A percentile compares a stretch with the other conserved stretches of the same genome.
Evolutionary conservation across 331 rosid genomes (phyloP).

Genomic region (Cydonia oblonga): DNA sequence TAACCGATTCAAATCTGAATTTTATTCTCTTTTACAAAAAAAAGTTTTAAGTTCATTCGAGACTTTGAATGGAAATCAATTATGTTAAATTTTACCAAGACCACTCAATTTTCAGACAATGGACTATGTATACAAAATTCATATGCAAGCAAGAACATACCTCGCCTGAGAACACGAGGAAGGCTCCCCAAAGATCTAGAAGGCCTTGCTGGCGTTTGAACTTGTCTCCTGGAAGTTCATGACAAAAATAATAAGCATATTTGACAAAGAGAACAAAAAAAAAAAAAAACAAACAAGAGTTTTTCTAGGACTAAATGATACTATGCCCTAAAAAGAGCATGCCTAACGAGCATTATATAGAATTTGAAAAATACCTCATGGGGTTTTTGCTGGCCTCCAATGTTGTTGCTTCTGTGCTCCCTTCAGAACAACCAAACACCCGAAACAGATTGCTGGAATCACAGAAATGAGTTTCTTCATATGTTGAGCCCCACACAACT

Average conservation of each 20-base stretch:
- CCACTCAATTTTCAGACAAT: not conserved
- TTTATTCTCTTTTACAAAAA: not conserved
- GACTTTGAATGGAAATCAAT: not conserved
- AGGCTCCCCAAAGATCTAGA: conserved; percentile 32
- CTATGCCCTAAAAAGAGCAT: not conserved
- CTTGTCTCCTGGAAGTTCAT: conserved; percentile 36
- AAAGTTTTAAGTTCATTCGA: not conserved
- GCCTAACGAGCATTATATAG: not conserved
- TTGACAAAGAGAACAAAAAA: not conserved
- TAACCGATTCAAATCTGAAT: not conserved
- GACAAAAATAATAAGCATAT: not conserved
- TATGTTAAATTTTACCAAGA: not conserved
- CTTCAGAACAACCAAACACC: conserved; percentile 46
- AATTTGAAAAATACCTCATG: conserved; percentile 32
- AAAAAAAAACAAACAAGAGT: not conserved
- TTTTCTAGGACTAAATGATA: not conserved
- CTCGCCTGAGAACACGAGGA: conserved; percentile 45
- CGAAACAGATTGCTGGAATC: conserved; percentile 54
- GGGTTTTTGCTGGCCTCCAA: conserved; percentile 65
- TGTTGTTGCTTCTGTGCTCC: conserved; percentile 40
- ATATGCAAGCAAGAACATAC: conserved; percentile 16
- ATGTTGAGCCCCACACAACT: not conserved
- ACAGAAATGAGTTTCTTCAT: conserved; percentile 1
- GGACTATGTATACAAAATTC: not conserved
- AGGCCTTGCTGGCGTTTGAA: conserved; percentile 40